Conservation (phyloP, 345 rosid species). For the Corchorus capsularis region DNA sequence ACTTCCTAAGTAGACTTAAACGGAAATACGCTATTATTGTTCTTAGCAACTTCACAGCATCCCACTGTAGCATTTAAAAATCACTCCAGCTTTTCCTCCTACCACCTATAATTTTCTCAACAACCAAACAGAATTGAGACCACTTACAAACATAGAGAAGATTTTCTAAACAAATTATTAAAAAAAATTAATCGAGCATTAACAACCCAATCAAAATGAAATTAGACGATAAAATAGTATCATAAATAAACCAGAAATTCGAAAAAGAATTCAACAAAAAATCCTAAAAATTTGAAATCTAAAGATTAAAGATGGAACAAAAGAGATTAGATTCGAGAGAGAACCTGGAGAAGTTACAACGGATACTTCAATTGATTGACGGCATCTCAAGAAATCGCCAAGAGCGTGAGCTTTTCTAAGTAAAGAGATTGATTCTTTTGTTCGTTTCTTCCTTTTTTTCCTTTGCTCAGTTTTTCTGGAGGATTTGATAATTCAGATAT, state of each 20-base stretch:
- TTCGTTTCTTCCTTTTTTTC: not conserved
- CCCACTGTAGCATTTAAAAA: not conserved
- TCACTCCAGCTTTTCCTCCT: not conserved
- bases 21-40: not conserved
- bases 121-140: not conserved
- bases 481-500: not conserved
- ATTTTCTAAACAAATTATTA: not conserved
- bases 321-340: conserved; percentile 9
- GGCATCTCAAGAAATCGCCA: not conserved
- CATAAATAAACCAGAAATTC: not conserved
- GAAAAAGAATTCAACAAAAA: not conserved
- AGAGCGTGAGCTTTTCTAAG: not conserved
- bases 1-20: not conserved
- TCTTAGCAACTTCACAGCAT: not conserved
- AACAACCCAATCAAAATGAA: not conserved
- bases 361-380: conserved; percentile 5
- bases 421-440: not conserved
- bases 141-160: not conserved
- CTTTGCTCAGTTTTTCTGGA: not conserved
- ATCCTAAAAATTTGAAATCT: not conserved
- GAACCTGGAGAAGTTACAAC: conserved; percentile 17
- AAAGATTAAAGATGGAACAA: not conserved
- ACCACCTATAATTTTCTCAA: conserved; percentile 1
- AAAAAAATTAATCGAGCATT: conserved; percentile 9
- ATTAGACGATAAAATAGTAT: not conserved